These are phyloP conservation scores for Citrus hindsii DNA, from an alignment of 345 rosid genomes.

Conservation along the genomic window DNA sequence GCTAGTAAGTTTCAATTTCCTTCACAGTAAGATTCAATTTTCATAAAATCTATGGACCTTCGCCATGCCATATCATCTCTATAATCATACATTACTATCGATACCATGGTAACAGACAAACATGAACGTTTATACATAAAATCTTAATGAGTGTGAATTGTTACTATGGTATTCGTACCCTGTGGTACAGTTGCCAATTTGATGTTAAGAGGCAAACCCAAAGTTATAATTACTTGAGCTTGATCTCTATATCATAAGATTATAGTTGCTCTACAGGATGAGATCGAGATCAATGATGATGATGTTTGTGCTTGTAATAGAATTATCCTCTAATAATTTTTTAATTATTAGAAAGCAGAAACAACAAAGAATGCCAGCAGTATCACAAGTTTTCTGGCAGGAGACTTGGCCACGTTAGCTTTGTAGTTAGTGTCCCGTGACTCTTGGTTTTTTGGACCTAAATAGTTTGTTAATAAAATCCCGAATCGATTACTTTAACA, in stretches of 20 bases:
- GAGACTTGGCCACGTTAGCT: not conserved
- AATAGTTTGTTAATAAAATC: not conserved
- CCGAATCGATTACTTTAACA: not conserved
- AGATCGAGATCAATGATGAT: not conserved
- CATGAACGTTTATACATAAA: too few species aligned
- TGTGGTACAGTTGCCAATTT: not conserved
- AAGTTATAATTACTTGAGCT: not conserved
- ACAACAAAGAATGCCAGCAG: not conserved
- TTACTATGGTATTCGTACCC: too few species aligned
- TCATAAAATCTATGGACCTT: not conserved
- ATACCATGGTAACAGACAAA: too few species aligned
- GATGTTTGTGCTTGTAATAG: not conserved
- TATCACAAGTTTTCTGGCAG: not conserved
- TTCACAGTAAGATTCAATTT: not conserved
- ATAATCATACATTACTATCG: not conserved
- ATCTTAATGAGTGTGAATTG: too few species aligned
- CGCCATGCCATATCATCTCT: not conserved
- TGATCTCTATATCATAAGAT: too few species aligned
- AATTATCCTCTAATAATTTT: not conserved
- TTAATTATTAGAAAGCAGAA: not conserved
- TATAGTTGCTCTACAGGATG: not conserved
- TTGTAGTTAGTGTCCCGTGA: constrained; percentile 20
- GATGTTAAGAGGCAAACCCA: not conserved
- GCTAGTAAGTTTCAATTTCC: not conserved
- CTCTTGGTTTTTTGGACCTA: not conserved